Evolutionary conservation across 257 asterid genomes (phyloP).

Genomic region (Leptodermis oblonga): DNA sequence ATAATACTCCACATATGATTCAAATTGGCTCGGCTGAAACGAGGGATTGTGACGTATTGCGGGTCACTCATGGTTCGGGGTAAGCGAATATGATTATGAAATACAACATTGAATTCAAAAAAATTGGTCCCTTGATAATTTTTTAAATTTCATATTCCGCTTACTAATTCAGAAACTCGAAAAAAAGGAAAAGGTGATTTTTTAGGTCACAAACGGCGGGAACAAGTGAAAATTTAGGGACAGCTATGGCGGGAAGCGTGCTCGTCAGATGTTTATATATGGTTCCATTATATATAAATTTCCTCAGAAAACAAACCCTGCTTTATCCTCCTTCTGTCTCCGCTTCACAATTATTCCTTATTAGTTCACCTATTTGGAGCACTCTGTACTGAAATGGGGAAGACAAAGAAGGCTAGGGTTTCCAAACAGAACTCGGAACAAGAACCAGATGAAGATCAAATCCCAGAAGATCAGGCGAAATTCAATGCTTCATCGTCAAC

Average conservation of each 20-base stretch:
- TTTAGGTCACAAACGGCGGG: slow-evolving; percentile 7
- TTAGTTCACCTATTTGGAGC: neutral
- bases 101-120: no score
- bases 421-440: slow-evolving; percentile 34
- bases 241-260: slow-evolving; percentile 8
- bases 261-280: neutral
- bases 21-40: no score
- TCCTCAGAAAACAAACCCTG: neutral
- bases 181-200: no score
- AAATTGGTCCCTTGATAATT: no score
- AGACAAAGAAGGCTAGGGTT: slow-evolving; percentile 57
- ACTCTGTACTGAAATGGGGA: slow-evolving; percentile 42
- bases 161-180: no score
- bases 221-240: slow-evolving; percentile 4
- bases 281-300: neutral
- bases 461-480: slow-evolving; percentile 28
- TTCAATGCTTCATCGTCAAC: slow-evolving; percentile 39
- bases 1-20: no score
- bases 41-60: no score
- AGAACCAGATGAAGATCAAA: slow-evolving; percentile 38
- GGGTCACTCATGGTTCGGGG: no score
- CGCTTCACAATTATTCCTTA: neutral
- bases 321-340: neutral
- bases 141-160: no score
- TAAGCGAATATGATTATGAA: no score